Percentiles rank a stretch among this genome's conserved stretches.
Conservation (phyloP, 2,329 filamentous ascomycete species). For the Colletotrichum sansevieriae region DNA sequence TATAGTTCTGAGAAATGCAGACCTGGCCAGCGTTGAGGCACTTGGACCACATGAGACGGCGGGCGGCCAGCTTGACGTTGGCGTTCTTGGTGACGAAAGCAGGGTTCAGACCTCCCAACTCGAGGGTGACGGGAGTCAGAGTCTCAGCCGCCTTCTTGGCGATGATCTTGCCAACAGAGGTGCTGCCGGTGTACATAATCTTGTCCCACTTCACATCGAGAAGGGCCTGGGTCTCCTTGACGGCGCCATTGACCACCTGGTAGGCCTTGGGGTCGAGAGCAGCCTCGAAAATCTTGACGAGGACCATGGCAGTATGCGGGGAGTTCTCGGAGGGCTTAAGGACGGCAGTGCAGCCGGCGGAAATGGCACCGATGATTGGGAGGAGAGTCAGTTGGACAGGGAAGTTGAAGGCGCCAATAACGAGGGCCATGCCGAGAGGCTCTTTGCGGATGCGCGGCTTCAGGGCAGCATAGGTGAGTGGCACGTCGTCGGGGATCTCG, state of each 20-base stretch:
- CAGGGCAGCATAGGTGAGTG: conserved; percentile 76
- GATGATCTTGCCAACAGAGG: conserved; percentile 85
- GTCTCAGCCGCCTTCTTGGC: conserved; percentile 90
- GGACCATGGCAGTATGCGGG: conserved; percentile 79
- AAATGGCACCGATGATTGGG: conserved; percentile 89
- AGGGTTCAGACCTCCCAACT: conserved; percentile 92
- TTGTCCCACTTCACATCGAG: conserved; percentile 96
- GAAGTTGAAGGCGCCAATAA: conserved; percentile 96
- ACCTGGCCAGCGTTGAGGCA: conserved; percentile 88
- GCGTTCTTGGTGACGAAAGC: conserved; percentile 90
- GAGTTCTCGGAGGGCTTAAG: conserved; percentile 92
- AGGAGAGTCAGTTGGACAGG: conserved; percentile 84
- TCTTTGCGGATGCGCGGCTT: conserved; percentile 86
- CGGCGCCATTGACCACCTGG: conserved; percentile 81
- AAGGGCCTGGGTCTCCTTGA: conserved; percentile 84
- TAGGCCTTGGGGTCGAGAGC: conserved; percentile 84
- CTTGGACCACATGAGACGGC: conserved; percentile 91
- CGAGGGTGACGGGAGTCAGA: conserved; percentile 87
- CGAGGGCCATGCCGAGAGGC: conserved; percentile 83
- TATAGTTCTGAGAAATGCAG: conserved; percentile 94
- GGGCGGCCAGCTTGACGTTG: conserved; percentile 83
- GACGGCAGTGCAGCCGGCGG: conserved; percentile 89
- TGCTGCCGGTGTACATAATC: conserved; percentile 94
- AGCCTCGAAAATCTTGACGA: conserved; percentile 82
- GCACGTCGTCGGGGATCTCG: conserved; percentile 78